A percentile compares a stretch with the other conserved stretches of the same genome.
phyloP scores from a whole-genome alignment of 1,284 basidiomycete species.

The Malassezia restricta region DNA sequence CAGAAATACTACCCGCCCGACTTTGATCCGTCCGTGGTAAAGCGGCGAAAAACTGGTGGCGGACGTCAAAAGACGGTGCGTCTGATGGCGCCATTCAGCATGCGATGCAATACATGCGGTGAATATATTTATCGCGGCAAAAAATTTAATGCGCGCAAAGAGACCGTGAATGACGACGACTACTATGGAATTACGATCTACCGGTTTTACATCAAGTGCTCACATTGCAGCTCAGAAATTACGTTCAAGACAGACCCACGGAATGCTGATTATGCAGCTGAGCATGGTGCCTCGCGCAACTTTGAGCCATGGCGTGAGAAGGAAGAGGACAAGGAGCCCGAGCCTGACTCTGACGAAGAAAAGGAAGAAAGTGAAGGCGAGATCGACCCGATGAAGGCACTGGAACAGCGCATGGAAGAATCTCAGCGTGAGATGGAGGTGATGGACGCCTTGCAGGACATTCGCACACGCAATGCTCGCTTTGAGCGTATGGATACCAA shows the following conservation, averaged over 20 bases:
- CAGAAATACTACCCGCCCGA: slow-evolving; percentile 55
- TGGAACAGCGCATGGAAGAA: slow-evolving; percentile 81
- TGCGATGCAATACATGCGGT: slow-evolving; percentile 72
- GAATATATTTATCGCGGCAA: slow-evolving; percentile 92
- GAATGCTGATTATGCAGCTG: slow-evolving; percentile 49
- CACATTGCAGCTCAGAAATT: slow-evolving; percentile 69
- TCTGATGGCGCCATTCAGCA: slow-evolving; percentile 97
- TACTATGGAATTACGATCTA: slow-evolving; percentile 95
- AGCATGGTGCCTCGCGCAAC: slow-evolving; percentile 41
- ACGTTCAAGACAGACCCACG: slow-evolving; percentile 99
- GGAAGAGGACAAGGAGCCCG: slow-evolving; percentile 17
- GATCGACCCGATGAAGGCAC: slow-evolving; percentile 79
- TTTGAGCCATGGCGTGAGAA: slow-evolving; percentile 40
- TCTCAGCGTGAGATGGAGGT: slow-evolving; percentile 97
- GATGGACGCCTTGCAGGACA: slow-evolving; percentile 86
- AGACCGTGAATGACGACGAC: slow-evolving; percentile 89
- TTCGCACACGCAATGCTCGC: slow-evolving; percentile 79
- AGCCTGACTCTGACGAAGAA: slow-evolving; percentile 21
- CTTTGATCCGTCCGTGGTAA: slow-evolving; percentile 94
- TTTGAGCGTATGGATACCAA: slow-evolving; percentile 56
- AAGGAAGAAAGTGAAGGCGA: slow-evolving; percentile 48
- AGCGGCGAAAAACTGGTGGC: slow-evolving; percentile 71
- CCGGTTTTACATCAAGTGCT: slow-evolving; percentile 45
- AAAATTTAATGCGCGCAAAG: slow-evolving; percentile 98
- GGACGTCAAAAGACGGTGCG: slow-evolving; percentile 91